These are phyloP conservation scores for Antitrichia curtipendula DNA, from an alignment of 225 moss, liverwort and hornwort genomes.

Conservation along the genomic window DNA sequence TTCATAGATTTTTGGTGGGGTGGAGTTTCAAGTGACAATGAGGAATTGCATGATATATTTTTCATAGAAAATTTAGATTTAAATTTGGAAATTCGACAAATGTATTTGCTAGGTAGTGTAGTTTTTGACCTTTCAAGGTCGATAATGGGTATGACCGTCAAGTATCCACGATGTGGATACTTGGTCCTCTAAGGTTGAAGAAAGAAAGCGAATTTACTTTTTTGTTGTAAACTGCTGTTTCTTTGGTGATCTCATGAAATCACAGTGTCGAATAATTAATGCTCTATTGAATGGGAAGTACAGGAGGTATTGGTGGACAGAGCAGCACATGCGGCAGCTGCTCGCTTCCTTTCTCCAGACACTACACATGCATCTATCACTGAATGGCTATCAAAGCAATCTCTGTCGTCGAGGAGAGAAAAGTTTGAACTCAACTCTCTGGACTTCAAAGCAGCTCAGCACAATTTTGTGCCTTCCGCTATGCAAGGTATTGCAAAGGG, in stretches of 20 bases:
- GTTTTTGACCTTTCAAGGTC: not conserved
- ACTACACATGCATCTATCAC: slow-evolving; percentile 3
- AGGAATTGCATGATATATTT: not conserved
- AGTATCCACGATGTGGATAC: not conserved
- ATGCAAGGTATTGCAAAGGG: slow-evolving; percentile 80
- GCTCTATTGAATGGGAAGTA: not conserved
- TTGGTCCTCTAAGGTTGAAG: not conserved
- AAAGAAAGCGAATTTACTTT: not conserved
- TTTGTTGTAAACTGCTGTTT: not conserved
- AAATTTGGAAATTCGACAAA: not conserved
- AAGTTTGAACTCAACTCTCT: slow-evolving; percentile 56
- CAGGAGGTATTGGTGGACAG: slow-evolving; percentile 96
- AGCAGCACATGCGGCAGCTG: slow-evolving; percentile 93
- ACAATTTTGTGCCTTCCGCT: slow-evolving; percentile 73
- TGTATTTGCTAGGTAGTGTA: not conserved
- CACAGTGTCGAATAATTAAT: not conserved
- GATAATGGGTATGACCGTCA: not conserved
- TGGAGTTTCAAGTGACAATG: not conserved
- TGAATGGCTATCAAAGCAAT: slow-evolving; percentile 22
- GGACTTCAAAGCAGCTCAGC: slow-evolving; percentile 69
- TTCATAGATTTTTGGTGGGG: not conserved
- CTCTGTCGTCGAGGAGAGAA: slow-evolving; percentile 4
- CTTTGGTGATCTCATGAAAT: not conserved
- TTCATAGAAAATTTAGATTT: not conserved
- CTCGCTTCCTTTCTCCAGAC: slow-evolving; percentile 59